These are phyloP conservation scores for Boletales sp. DNA, from an alignment of 768 basidiomycete species.

Conservation along the genomic window DNA sequence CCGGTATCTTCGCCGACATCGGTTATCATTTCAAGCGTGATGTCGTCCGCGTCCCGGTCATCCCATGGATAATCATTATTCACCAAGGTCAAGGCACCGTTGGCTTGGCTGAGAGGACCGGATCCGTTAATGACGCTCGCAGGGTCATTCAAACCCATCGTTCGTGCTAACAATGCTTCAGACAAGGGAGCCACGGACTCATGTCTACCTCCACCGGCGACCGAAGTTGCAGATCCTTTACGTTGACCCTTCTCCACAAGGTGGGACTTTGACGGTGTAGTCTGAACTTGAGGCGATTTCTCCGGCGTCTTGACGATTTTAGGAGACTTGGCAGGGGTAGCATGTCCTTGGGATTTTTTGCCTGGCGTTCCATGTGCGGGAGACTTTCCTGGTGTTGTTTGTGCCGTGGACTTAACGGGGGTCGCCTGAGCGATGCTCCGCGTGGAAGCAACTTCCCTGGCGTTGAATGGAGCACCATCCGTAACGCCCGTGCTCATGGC, in stretches of 20 bases:
- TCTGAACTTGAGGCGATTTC: constrained; percentile 15
- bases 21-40: constrained; percentile 72
- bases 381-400: constrained; percentile 19
- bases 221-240: constrained; percentile 19
- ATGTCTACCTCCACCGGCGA: constrained; percentile 12
- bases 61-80: constrained; percentile 24
- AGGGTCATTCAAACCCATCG: constrained; percentile 10
- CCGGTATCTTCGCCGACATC: constrained; percentile 53
- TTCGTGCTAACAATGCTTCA: constrained; percentile 14
- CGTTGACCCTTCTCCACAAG: constrained; percentile 16
- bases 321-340: constrained; percentile 23
- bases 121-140: constrained; percentile 19
- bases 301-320: constrained; percentile 19
- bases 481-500: constrained; percentile 17
- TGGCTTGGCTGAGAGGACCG: constrained; percentile 18
- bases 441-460: constrained; percentile 13
- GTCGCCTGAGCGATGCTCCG: constrained; percentile 15
- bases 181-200: constrained; percentile 15
- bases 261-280: constrained; percentile 18
- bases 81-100: constrained; percentile 20
- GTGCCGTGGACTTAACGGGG: constrained; percentile 11
- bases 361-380: constrained; percentile 13
- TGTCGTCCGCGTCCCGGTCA: constrained; percentile 50
- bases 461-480: neutral
- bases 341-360: constrained; percentile 22